Evolutionary conservation across 2,329 filamentous ascomycete genomes (phyloP).

Genomic region (Aspergillus tamarii): DNA sequence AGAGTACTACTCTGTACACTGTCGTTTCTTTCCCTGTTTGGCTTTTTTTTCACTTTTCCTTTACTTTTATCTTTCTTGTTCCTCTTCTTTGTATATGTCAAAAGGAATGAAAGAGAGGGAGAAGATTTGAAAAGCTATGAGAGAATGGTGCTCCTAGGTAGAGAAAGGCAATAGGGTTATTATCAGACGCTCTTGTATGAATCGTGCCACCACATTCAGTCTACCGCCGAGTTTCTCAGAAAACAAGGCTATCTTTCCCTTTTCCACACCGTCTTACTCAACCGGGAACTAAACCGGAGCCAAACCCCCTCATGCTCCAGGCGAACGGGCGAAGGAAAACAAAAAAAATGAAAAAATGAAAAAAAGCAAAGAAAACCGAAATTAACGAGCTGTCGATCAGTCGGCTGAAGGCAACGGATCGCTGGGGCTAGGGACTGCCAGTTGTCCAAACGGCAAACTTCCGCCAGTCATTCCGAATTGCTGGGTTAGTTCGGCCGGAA

Average conservation of each 20-base stretch:
- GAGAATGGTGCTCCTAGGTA: no score
- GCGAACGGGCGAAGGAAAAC: background rate
- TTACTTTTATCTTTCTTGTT: background rate
- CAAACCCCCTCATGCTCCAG: background rate
- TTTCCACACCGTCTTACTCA: background rate
- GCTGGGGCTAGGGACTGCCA: background rate
- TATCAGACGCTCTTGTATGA: no score
- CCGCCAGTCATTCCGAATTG: background rate
- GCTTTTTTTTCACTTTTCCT: no score
- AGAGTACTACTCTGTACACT: background rate
- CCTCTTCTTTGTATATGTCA: background rate
- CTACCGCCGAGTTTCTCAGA: background rate
- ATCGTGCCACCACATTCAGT: background rate
- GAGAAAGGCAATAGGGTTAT: background rate
- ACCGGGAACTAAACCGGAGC: background rate
- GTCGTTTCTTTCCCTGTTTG: background rate
- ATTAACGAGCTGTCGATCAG: background rate
- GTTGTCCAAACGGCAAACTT: slow-evolving; percentile 1
- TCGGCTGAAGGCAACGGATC: background rate
- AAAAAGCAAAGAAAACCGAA: background rate
- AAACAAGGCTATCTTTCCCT: background rate
- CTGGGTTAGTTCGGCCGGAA: background rate
- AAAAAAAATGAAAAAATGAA: no score
- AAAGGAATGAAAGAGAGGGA: no score
- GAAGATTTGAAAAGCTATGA: no score